Evolutionary conservation across 441 rosid genomes (phyloP).

Genomic region (Adansonia rubrostipa): DNA sequence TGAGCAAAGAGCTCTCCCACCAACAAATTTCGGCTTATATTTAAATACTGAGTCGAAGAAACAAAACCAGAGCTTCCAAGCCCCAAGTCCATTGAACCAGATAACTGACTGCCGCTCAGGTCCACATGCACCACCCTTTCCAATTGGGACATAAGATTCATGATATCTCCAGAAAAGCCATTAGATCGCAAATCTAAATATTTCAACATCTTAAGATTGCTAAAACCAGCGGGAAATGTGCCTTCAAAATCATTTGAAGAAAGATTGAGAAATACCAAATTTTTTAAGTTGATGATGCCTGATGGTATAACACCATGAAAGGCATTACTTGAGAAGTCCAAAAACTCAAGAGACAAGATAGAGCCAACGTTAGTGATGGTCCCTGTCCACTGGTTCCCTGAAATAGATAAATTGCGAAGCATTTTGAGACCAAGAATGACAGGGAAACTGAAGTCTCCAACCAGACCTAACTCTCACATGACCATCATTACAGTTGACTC

Average conservation of each 20-base stretch:
- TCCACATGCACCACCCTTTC: conserved; percentile 57
- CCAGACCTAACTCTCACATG: conserved; percentile 64
- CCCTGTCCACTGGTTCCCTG: conserved; percentile 64
- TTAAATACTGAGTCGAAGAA: conserved; percentile 62
- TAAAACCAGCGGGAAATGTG: conserved; percentile 54
- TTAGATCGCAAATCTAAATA: conserved; percentile 69
- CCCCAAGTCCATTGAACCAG: conserved; percentile 74
- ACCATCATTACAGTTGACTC: conserved; percentile 62
- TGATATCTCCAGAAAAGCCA: conserved; percentile 69
- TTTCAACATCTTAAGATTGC: conserved; percentile 51
- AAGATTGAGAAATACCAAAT: conserved; percentile 54
- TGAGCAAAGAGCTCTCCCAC: conserved; percentile 72
- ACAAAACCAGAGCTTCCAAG: conserved; percentile 62
- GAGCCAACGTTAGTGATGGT: conserved; percentile 65
- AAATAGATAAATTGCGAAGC: conserved; percentile 68
- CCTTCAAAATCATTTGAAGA: conserved; percentile 63
- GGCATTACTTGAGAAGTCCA: conserved; percentile 64
- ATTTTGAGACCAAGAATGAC: conserved; percentile 54
- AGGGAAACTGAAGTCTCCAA: conserved; percentile 73
- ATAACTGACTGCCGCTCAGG: conserved; percentile 66
- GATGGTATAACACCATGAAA: conserved; percentile 65
- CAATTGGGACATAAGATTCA: conserved; percentile 59
- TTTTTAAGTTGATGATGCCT: conserved; percentile 45
- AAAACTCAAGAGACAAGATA: conserved; percentile 52
- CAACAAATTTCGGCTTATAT: conserved; percentile 67